phyloP scores from a whole-genome alignment of 805 yeast genomes.

The Metschnikowia lochheadii region DNA sequence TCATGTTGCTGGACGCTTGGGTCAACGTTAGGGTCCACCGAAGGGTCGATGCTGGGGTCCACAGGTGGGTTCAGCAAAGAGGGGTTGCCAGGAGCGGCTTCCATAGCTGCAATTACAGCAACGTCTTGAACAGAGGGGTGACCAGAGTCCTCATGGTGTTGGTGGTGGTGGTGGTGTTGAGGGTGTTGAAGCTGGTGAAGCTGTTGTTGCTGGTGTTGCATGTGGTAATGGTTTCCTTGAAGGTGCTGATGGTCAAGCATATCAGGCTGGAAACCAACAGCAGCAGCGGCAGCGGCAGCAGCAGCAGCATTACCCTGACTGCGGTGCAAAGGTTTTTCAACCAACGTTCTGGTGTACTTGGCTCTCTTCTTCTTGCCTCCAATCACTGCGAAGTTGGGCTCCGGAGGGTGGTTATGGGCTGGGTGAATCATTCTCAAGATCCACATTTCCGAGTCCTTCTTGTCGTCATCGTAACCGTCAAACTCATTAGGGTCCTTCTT shows the following conservation, averaged over 20 bases:
- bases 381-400: constrained; percentile 27
- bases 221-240: constrained; percentile 19
- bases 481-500: constrained; percentile 24
- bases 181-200: constrained; percentile 21
- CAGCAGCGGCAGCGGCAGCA: constrained; percentile 24
- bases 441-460: constrained; percentile 38
- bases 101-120: constrained; percentile 42
- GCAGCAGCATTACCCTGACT: constrained; percentile 19
- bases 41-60: constrained; percentile 31
- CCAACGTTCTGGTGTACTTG: constrained; percentile 38
- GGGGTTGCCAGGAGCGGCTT: constrained; percentile 29
- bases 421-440: constrained; percentile 45
- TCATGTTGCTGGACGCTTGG: constrained; percentile 42
- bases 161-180: constrained; percentile 24
- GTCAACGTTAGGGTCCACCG: constrained; percentile 43
- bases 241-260: constrained; percentile 23
- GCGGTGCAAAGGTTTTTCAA: constrained; percentile 41
- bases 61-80: constrained; percentile 29
- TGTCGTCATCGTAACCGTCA: constrained; percentile 19
- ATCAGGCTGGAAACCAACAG: constrained; percentile 22
- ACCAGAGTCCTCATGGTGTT: constrained; percentile 21
- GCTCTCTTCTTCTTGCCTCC: constrained; percentile 36
- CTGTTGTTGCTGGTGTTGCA: constrained; percentile 21
- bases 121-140: constrained; percentile 37
- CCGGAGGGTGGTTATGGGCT: constrained; percentile 43